Percentiles rank a stretch among this genome's conserved stretches.
Conservation (phyloP, 2,329 filamentous ascomycete genomes). For the Xylariomycetidae sp. region DNA sequence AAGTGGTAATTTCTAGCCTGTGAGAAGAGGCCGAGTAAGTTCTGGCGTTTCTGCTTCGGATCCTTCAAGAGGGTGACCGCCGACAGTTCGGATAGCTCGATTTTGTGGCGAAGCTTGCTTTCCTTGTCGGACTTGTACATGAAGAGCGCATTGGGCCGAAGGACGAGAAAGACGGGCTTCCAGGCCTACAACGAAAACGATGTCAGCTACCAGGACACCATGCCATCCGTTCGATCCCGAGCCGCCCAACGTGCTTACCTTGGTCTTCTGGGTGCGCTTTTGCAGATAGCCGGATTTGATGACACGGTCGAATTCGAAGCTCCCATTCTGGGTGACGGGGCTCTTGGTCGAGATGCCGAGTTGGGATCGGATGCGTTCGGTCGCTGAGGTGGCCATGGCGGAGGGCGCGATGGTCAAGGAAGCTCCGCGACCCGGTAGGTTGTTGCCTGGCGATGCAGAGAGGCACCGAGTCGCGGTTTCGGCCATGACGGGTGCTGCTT, state of each 20-base stretch:
- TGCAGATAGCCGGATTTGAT: constrained; percentile 82
- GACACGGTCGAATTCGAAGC: constrained; percentile 91
- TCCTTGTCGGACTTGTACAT: constrained; percentile 92
- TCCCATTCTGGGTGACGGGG: constrained; percentile 88
- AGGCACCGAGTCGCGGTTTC: constrained; percentile 20
- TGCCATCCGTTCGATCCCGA: neutral
- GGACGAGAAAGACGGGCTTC: constrained; percentile 83
- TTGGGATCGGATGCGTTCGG: constrained; percentile 33
- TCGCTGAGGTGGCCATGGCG: constrained; percentile 18
- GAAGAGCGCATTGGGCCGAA: constrained; percentile 83
- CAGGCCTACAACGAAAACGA: constrained; percentile 56
- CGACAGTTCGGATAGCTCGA: constrained; percentile 83
- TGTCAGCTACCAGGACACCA: constrained; percentile 13
- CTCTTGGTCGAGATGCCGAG: constrained; percentile 62
- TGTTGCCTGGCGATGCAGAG: constrained; percentile 11
- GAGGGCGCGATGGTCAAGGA: constrained; percentile 20
- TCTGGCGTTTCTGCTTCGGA: constrained; percentile 76
- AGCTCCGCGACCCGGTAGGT: constrained; percentile 19
- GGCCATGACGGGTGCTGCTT: constrained; percentile 13
- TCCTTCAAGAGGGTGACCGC: constrained; percentile 86
- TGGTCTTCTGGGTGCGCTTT: constrained; percentile 90
- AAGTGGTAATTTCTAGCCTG: constrained; percentile 89
- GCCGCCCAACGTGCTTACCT: constrained; percentile 48
- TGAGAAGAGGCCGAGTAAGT: constrained; percentile 90
- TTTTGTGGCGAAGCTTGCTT: constrained; percentile 80